Percentiles rank a stretch among this genome's conserved stretches.
Conservation (phyloP, 2,329 filamentous ascomycete genomes). For the Periconia digitata region DNA sequence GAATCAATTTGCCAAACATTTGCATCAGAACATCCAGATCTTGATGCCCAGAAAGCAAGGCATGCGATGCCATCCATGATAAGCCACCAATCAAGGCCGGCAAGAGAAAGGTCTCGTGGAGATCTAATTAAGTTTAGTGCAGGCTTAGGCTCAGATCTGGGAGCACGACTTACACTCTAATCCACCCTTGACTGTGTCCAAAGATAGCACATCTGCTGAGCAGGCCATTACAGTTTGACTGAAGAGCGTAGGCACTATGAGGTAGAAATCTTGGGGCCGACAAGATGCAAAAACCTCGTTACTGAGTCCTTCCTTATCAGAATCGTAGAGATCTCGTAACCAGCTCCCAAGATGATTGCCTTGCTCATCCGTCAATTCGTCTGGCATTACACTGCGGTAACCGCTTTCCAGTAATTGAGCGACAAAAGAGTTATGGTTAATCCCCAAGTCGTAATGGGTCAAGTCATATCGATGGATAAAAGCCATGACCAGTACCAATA, state of each 20-base stretch:
- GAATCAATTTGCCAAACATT: constrained; percentile 72
- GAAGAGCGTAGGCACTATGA: constrained; percentile 75
- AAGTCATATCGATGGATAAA: constrained; percentile 77
- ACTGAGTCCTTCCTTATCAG: constrained; percentile 66
- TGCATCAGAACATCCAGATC: constrained; percentile 70
- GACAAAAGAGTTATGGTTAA: constrained; percentile 66
- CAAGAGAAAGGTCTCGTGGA: constrained; percentile 79
- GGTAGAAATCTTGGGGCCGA: constrained; percentile 79
- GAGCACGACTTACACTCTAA: constrained; percentile 64
- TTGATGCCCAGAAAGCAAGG: constrained; percentile 64
- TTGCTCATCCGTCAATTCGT: constrained; percentile 67
- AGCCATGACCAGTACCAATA: constrained; percentile 71
- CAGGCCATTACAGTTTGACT: constrained; percentile 73
- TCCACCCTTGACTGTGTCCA: constrained; percentile 72
- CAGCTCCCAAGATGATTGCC: constrained; percentile 69
- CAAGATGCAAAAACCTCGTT: constrained; percentile 83
- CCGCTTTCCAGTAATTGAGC: constrained; percentile 65
- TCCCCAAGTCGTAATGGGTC: constrained; percentile 64
- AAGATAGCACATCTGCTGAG: constrained; percentile 63
- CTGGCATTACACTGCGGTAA: constrained; percentile 58
- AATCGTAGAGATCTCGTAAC: constrained; percentile 75
- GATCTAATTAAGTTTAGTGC: constrained; percentile 50
- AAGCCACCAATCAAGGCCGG: constrained; percentile 76
- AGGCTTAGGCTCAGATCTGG: constrained; percentile 1
- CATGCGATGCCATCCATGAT: constrained; percentile 68